Base-by-base conservation (phyloP, 495 filamentous ascomycete species). In the Lasiosphaeria ovina region DNA sequence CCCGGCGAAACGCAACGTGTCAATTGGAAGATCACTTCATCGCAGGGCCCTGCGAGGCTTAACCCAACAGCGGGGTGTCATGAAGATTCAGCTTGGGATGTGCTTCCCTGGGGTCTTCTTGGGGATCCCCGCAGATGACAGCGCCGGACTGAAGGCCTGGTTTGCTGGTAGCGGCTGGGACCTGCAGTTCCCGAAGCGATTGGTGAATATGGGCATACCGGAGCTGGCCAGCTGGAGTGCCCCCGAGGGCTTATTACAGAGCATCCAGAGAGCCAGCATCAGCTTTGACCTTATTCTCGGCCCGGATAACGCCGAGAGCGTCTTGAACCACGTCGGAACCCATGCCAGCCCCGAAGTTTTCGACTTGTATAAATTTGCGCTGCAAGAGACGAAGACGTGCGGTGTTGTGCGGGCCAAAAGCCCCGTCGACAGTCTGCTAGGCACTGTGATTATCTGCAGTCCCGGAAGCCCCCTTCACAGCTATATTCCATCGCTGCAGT, bases 11-110 rank as follows among this genome's bases (percentile, higher is more conserved):
- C 82, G 92, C 36, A 93, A 93, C 64, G 81, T 95, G 4, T 93
- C 91, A 3, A 92, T 96, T 57, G 92, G 92, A 2, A 83, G 89
- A 55, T 93, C 89, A 1, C 83, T 96, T 0, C 91, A 94, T 69
- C 88, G 89, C 56, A 83, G 91, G 31, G 91, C 91, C 0, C 85
- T 95, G 47, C 85, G 89, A 14, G 67, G 67, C 8, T 78, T 94
- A 44, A 83, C 86, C 44, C 82, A 83, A 51, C 83, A 85, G 51
- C 69, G 66, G n/a, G 87, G 85, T 4, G 79, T 91, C 64, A 88
- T 87, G 66, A 82, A 87, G 40, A 83, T 94, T 45, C 90, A 93
- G 63, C 83, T 96, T 0, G 92, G 92, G 2, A 84, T 87, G 36
- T 83, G 87, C 24, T 83, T 93, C 42, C 90, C 92, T 0, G 87